Conservation (phyloP, 164 flowering plant genomes). For the Vitis riparia region DNA sequence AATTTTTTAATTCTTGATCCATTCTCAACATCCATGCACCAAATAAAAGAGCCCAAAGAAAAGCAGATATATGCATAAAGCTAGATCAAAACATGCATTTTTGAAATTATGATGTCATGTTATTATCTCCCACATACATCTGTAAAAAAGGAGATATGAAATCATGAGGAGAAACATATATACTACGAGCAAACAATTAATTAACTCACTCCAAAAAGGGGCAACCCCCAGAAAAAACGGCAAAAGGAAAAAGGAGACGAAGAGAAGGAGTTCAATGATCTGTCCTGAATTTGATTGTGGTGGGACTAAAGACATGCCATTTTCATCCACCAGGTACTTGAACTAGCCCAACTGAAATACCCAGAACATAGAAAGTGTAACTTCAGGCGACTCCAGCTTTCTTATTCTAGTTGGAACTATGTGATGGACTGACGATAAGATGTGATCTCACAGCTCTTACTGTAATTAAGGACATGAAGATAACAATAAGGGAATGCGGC, state of each 20-base stretch:
- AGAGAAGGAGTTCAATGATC: too few species aligned
- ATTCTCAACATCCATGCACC: neutral
- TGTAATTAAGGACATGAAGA: constrained; percentile 29
- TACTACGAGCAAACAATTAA: neutral
- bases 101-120: too few species aligned
- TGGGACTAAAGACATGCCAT: neutral
- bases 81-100: too few species aligned
- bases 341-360: neutral
- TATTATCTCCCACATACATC: too few species aligned
- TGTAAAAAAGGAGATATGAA: too few species aligned
- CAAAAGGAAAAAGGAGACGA: too few species aligned
- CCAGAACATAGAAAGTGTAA: neutral
- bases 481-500: constrained; percentile 35
- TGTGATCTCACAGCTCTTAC: constrained; percentile 14
- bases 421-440: constrained; percentile 10
- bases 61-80: neutral
- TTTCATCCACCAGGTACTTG: neutral
- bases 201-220: neutral
- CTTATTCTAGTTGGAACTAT: constrained; percentile 10
- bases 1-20: neutral
- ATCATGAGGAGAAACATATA: too few species aligned
- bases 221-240: too few species aligned
- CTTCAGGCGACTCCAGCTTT: neutral
- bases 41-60: neutral
- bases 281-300: neutral